These are phyloP conservation scores for Aspergillus brunneoviolaceus DNA, from an alignment of 2,329 filamentous ascomycete genomes.

Conservation along the genomic window DNA sequence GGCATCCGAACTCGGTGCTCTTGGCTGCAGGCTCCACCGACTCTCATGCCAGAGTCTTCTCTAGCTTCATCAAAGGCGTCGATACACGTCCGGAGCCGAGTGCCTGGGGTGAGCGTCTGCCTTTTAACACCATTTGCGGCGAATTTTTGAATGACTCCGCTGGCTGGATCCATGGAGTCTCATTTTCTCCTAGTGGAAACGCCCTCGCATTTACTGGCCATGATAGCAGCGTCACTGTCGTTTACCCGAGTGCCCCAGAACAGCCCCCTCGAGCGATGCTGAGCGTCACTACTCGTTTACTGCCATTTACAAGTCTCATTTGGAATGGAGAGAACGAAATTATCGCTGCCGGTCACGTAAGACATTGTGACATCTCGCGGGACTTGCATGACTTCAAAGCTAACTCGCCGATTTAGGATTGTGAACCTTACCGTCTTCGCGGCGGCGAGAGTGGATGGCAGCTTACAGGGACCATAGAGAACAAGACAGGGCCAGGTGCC, in stretches of 20 bases:
- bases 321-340: slow-evolving; percentile 94
- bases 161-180: slow-evolving; percentile 91
- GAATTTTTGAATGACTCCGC: slow-evolving; percentile 95
- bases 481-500: slow-evolving; percentile 62
- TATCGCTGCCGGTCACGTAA: slow-evolving; percentile 84
- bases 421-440: slow-evolving; percentile 84
- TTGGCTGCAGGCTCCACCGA: slow-evolving; percentile 95
- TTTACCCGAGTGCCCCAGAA: slow-evolving; percentile 88
- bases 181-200: slow-evolving; percentile 88
- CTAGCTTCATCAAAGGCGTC: slow-evolving; percentile 92
- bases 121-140: slow-evolving; percentile 97
- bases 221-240: slow-evolving; percentile 93
- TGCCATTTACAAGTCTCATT: slow-evolving; percentile 89
- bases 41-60: slow-evolving; percentile 92
- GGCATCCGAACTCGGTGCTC: slow-evolving; percentile 97
- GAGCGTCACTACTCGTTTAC: slow-evolving; percentile 81
- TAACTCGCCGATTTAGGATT: slow-evolving; percentile 48
- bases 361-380: slow-evolving; percentile 15
- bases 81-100: slow-evolving; percentile 81
- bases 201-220: slow-evolving; percentile 93
- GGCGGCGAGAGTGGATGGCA: slow-evolving; percentile 81
- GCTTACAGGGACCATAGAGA: slow-evolving; percentile 76
- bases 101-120: slow-evolving; percentile 90
- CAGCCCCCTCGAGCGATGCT: slow-evolving; percentile 88
- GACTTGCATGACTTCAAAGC: background rate